These are phyloP conservation scores for Stereum hirsutum DNA, from an alignment of 1,284 basidiomycete species.

Conservation along the genomic window DNA sequence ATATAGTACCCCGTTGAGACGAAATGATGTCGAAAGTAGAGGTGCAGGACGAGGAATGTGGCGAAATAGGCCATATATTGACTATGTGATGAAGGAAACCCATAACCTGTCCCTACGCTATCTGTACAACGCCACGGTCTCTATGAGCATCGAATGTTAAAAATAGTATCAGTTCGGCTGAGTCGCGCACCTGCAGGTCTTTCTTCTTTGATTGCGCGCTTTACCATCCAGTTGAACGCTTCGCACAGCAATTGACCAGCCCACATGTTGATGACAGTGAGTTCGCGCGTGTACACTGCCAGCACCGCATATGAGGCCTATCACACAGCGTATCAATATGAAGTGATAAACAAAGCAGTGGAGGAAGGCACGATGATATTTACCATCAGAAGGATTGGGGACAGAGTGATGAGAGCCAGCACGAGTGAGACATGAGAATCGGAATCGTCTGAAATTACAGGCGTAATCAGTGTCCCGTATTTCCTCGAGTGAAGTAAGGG, in stretches of 20 bases:
- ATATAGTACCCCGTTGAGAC: conserved; percentile 36
- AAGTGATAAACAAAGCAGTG: neutral
- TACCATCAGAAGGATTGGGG: conserved; percentile 72
- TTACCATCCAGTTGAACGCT: conserved; percentile 62
- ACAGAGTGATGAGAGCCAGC: conserved; percentile 65
- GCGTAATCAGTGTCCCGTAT: neutral
- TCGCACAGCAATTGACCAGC: conserved; percentile 72
- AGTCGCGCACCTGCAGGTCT: conserved; percentile 51
- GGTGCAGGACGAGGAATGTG: conserved; percentile 66
- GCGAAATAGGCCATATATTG: conserved; percentile 87
- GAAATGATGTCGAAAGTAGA: conserved; percentile 65
- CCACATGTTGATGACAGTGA: conserved; percentile 76
- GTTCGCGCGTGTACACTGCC: conserved; percentile 68
- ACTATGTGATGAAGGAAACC: conserved; percentile 83
- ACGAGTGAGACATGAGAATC: conserved; percentile 49
- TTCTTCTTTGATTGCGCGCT: conserved; percentile 58
- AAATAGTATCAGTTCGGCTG: conserved; percentile 1
- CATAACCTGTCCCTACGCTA: conserved; percentile 66
- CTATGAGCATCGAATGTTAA: too few relatives aligned
- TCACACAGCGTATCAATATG: too few relatives aligned
- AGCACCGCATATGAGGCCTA: conserved; percentile 76
- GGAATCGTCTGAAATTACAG: conserved; percentile 46
- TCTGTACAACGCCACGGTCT: conserved; percentile 26
- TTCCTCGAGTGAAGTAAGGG: neutral
- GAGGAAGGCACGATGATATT: conserved; percentile 1